Evolutionary conservation across 169 alveolate genomes (phyloP), one percentile per base, ranked within the genome.

Genomic region (Eimeria acervulina): DNA sequence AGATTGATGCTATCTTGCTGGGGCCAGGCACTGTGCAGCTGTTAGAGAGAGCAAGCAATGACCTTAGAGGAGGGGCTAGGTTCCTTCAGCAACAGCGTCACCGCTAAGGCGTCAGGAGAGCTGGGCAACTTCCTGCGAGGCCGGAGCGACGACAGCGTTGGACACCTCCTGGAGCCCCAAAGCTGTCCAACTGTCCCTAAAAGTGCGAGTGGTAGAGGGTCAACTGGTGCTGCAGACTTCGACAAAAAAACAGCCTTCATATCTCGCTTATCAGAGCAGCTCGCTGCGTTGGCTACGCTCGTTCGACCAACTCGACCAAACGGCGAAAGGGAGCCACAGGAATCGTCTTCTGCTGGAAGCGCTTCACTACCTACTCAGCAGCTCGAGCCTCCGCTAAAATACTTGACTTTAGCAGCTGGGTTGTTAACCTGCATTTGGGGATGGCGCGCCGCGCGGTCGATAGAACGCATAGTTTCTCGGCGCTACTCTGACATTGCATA

Each of bases 401-500:
- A 87, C 51, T 44, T 87, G 83, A 59, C 94, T 19, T 61, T 61
- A 12, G 83, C 83, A 72, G 95, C 97, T 2, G 95, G 89, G 28
- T 74, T 80, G 33, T 47, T 95, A 66, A 81, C 95, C 1, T 61
- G 95, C 47, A 33, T 87, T 31, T 96, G 97, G 97, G 95, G 90
- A 6, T 96, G 90, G 91, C 92, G 96, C 47, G 63, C 95, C n/a
- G 76, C 88, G 68, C 38, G 89, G 66, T 68, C 96, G 33, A 68
- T 96, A 55, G 94, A 96, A 23, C 91, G 88, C 36, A 85, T 78
- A 17, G 95, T 95, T 15, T 78, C 55, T 12, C 81, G 88, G 40
- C 96, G 96, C 51, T 96, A 96, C 42, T 87, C 97, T 19, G 96
- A 96, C 90, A 96, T 91, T 42, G 87, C 95, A 55, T 96, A 94